Conservation (phyloP, 1,284 basidiomycete genomes). For the Ustilago curta region DNA sequence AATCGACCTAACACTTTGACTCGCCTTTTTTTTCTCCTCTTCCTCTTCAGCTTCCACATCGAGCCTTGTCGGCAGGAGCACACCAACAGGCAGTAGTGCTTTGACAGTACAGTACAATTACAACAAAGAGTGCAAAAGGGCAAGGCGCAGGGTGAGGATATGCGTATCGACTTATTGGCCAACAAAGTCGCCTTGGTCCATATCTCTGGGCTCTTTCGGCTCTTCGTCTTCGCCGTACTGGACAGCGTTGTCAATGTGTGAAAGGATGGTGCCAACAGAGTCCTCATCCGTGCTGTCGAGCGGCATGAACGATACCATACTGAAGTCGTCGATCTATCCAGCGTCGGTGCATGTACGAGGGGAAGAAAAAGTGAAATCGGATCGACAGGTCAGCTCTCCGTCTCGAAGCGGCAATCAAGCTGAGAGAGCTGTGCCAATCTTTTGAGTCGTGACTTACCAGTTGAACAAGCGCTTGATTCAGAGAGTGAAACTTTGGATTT, state of each 20-base stretch:
- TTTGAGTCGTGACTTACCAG: conserved; percentile 74
- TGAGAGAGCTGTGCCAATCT: neutral
- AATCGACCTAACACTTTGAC: neutral
- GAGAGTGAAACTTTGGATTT: conserved; percentile 89
- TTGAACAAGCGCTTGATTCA: conserved; percentile 94
- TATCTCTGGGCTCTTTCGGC: conserved; percentile 68
- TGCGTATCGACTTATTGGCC: neutral
- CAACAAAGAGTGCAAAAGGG: neutral
- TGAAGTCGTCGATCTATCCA: conserved; percentile 93
- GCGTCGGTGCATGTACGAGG: neutral
- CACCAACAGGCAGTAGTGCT: neutral
- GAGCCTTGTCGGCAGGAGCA: neutral
- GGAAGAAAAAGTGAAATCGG: neutral
- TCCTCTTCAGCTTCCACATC: too few species aligned
- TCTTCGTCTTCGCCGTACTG: conserved; percentile 75
- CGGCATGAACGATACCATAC: conserved; percentile 95
- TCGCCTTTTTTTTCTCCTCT: neutral
- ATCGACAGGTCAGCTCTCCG: neutral
- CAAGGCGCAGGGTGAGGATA: neutral
- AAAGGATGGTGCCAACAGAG: conserved; percentile 87
- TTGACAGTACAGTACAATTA: conserved; percentile 2
- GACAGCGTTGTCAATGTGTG: conserved; percentile 96
- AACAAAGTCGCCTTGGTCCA: conserved; percentile 63
- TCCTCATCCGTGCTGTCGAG: conserved; percentile 91
- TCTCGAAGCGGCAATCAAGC: neutral